Evolutionary conservation across 495 filamentous ascomycete genomes (phyloP).

Genomic region (Trichocladium uniseriatum): DNA sequence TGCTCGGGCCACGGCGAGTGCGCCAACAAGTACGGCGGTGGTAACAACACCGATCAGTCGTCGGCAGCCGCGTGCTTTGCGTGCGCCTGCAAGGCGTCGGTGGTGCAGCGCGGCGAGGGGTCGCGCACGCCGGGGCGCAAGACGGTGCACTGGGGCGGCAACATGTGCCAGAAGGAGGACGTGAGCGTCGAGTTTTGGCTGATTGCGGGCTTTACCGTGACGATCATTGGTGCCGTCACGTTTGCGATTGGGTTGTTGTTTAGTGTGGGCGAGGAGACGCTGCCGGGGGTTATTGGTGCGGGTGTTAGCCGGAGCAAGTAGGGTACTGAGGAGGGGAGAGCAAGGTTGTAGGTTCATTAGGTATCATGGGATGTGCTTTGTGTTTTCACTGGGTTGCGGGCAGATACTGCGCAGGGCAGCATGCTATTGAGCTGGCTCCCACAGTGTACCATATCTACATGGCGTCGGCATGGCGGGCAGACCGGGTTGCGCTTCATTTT

Average conservation of each 20-base stretch:
- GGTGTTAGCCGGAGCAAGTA: constrained; percentile 52
- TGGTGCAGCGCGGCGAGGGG: constrained; percentile 36
- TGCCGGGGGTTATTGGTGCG: constrained; percentile 81
- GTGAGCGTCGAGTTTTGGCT: constrained; percentile 82
- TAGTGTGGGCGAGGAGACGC: constrained; percentile 63
- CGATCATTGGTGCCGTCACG: constrained; percentile 48
- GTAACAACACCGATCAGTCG: constrained; percentile 16
- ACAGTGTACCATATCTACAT: constrained; percentile 2
- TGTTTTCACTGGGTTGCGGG: background rate
- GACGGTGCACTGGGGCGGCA: constrained; percentile 61
- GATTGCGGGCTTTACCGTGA: constrained; percentile 58
- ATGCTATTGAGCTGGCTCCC: background rate
- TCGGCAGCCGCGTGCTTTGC: constrained; percentile 50
- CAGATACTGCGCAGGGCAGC: background rate
- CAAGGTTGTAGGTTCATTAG: background rate
- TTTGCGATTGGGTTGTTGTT: constrained; percentile 69
- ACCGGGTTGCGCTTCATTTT: background rate
- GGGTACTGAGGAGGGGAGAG: background rate
- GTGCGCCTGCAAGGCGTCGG: constrained; percentile 57
- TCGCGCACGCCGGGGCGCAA: constrained; percentile 16
- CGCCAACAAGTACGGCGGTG: constrained; percentile 45
- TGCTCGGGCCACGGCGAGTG: constrained; percentile 74
- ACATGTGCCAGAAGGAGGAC: constrained; percentile 86
- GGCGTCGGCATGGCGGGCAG: background rate
- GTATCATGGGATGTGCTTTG: background rate